Conservation (phyloP, 768 basidiomycete genomes). For the Amanita fuliginea region DNA sequence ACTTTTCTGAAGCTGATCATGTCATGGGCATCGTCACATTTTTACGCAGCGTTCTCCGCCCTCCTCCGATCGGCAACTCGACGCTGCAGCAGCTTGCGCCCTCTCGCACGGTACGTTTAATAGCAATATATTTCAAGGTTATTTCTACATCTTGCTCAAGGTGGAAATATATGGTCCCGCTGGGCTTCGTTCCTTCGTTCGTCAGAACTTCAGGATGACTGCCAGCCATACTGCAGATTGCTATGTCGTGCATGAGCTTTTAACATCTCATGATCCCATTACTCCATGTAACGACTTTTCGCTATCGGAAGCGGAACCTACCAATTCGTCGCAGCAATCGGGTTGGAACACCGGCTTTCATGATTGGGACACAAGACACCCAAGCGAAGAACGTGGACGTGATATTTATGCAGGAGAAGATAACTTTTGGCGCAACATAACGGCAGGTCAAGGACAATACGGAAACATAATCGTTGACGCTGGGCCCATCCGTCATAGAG, state of each 20-base stretch:
- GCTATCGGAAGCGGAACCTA: conserved; percentile 9
- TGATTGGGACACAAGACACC: conserved; percentile 26
- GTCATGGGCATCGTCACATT: conserved; percentile 64
- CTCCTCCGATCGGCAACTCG: conserved; percentile 14
- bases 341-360: conserved; percentile 19
- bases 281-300: conserved; percentile 33
- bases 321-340: conserved; percentile 9
- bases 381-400: conserved; percentile 50
- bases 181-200: conserved; percentile 66
- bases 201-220: conserved; percentile 61
- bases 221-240: conserved; percentile 44
- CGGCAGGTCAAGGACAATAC: conserved; percentile 23
- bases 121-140: neutral
- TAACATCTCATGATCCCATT: conserved; percentile 39
- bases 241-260: conserved; percentile 73
- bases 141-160: neutral
- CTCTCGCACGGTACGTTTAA: neutral
- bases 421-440: conserved; percentile 59
- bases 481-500: conserved; percentile 67
- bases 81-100: neutral
- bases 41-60: conserved; percentile 46
- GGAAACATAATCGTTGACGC: conserved; percentile 53
- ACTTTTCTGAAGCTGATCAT: conserved; percentile 44
- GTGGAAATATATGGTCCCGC: conserved; percentile 74
- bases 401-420: conserved; percentile 45